Conservation (phyloP, 129 eudicot genomes). For the Artemisia tridentata region DNA sequence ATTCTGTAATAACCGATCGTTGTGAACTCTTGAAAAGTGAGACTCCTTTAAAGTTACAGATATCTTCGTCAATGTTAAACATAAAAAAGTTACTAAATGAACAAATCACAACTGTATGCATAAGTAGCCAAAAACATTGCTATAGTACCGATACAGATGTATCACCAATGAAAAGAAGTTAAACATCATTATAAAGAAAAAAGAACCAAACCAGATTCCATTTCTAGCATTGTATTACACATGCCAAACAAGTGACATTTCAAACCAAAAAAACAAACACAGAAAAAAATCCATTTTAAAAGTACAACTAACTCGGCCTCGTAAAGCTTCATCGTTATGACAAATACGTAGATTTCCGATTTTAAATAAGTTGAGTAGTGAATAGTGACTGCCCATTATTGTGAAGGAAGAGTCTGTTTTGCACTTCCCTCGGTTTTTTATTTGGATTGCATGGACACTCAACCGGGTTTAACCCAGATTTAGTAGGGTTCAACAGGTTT, state of each 20-base stretch:
- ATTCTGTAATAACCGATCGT: no score
- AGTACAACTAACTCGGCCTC: constrained; percentile 27
- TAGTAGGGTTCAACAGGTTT: constrained; percentile 89
- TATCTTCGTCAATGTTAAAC: no score
- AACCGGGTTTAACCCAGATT: constrained; percentile 2
- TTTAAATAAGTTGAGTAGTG: not conserved
- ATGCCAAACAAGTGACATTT: not conserved
- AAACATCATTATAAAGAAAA: not conserved
- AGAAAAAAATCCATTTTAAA: not conserved
- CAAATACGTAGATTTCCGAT: not conserved
- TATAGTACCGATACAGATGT: no score
- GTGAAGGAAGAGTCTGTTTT: constrained; percentile 2
- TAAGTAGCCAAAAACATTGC: no score
- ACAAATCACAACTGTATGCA: no score
- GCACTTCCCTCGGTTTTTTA: constrained; percentile 21
- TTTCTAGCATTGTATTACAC: not conserved
- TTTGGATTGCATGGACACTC: constrained; percentile 28
- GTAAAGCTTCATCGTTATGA: constrained; percentile 2
- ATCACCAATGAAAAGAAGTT: constrained; percentile 9
- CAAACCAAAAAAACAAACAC: constrained; percentile 4
- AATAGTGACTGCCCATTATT: constrained; percentile 17
- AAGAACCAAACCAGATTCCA: constrained; percentile 1
- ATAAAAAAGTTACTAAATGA: no score
- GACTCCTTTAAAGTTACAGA: no score
- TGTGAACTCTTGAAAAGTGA: no score